Evolutionary conservation across 75 land plant genomes (phyloP), one percentile per base, ranked within the genome.

Genomic region (Picea glauca): DNA sequence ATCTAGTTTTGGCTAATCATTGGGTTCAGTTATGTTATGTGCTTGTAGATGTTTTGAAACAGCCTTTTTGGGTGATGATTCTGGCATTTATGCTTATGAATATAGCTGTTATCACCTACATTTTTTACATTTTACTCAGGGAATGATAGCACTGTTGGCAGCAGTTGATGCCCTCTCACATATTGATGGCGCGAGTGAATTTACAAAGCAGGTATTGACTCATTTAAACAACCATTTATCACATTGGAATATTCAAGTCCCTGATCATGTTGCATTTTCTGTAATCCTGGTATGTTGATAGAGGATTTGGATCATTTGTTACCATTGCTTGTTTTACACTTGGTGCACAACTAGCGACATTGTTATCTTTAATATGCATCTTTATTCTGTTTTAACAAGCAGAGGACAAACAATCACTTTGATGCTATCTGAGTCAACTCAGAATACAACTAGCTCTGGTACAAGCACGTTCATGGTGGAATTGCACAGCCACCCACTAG

Each of bases 101-200:
- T 60, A 18, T 66, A 40, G 61, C 56, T 68, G 15, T 77, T 38
- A 20, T 15, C 57, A 46, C 23, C 43, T 64, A 33, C 26, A 74
- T 21, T 14, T 23, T 80, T 59, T 43, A 21, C 3, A 43, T 4
- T 62, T 20, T 66, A 23, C 84, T 30, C 84, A 96, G 99, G 97
- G 99, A 40, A 57, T 98, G 87, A 83, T 98, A 72, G 81, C 99
- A 62, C 77, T 98, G 84, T 84, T 98, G 81, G 93, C 96, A 33
- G 98, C 98, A 66, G 93, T 93, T 79, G 99, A 98, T 90, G 98
- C 96, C 38, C 91, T 98, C 68, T 85, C 96, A 79, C 86, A 78
- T 65, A 15, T 93, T 35, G 83, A 80, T 73, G 89, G 80, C 56
- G 26, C 85, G 31, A 77, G 84, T n/a, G 79, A 86, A 58, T 79